Percentiles rank a stretch among this genome's conserved stretches.
Conservation (phyloP, 352 stramenopile genomes). For the Phytopythium vexans region DNA sequence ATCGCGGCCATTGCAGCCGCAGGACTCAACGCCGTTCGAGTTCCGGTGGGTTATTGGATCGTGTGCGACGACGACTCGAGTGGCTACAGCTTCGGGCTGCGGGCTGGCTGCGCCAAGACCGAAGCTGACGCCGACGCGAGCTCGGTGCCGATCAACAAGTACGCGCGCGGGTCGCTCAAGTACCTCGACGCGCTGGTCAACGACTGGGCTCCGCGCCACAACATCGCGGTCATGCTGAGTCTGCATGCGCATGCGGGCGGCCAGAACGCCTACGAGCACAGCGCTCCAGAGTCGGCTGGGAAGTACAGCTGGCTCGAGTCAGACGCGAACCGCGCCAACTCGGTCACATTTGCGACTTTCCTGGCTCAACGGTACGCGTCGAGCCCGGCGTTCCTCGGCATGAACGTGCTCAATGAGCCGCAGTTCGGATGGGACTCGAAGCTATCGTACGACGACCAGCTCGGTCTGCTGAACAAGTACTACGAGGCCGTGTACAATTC, state of each 20-base stretch:
- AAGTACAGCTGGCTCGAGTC: slow-evolving; percentile 18
- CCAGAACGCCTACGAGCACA: slow-evolving; percentile 45
- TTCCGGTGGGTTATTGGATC: slow-evolving; percentile 45
- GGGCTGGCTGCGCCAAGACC: background rate
- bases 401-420: slow-evolving; percentile 49
- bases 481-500: slow-evolving; percentile 24
- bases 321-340: slow-evolving; percentile 17
- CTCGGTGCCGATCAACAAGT: slow-evolving; percentile 1
- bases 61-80: slow-evolving; percentile 21
- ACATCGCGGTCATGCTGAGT: slow-evolving; percentile 37
- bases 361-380: slow-evolving; percentile 32
- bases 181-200: slow-evolving; percentile 33
- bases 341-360: slow-evolving; percentile 25
- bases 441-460: slow-evolving; percentile 4
- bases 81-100: slow-evolving; percentile 2
- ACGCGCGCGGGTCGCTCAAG: slow-evolving; percentile 10
- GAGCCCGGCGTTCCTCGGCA: slow-evolving; percentile 29
- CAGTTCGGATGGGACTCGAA: background rate
- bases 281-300: slow-evolving; percentile 7
- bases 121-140: background rate
- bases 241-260: slow-evolving; percentile 30
- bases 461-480: slow-evolving; percentile 19
- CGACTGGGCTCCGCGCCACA: slow-evolving; percentile 27
- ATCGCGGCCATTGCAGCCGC: slow-evolving; percentile 17
- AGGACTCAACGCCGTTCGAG: slow-evolving; percentile 43